These are phyloP conservation scores for Colletotrichum karsti DNA, from an alignment of 2,329 filamentous ascomycete genomes.

Conservation along the genomic window DNA sequence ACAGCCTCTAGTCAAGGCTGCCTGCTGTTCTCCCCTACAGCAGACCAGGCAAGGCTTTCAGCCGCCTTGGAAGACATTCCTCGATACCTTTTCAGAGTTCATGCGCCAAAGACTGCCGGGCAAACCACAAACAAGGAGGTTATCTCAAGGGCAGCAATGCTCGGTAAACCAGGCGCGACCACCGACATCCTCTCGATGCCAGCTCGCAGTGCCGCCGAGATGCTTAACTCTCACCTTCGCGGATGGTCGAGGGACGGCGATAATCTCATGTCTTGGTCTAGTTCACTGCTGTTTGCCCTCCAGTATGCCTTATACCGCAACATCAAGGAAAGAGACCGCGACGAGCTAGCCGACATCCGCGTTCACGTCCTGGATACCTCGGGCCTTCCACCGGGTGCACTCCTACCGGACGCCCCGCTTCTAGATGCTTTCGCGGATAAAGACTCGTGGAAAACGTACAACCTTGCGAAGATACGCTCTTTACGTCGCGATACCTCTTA, in stretches of 20 bases:
- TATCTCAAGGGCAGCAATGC: background rate
- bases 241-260: background rate
- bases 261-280: constrained; percentile 7
- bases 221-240: background rate
- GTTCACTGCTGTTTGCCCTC: background rate
- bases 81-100: background rate
- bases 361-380: background rate
- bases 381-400: background rate
- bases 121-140: background rate
- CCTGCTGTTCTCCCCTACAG: background rate
- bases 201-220: background rate
- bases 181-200: background rate
- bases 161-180: background rate
- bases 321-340: background rate
- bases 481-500: background rate
- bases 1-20: background rate
- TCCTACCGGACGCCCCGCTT: background rate
- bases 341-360: background rate
- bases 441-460: background rate
- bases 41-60: background rate
- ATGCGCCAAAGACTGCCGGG: background rate
- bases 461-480: background rate
- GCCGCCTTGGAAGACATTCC: background rate
- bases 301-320: background rate
- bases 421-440: background rate